Conservation (phyloP, 495 filamentous ascomycete genomes). For the Aspergillus indologenus region DNA sequence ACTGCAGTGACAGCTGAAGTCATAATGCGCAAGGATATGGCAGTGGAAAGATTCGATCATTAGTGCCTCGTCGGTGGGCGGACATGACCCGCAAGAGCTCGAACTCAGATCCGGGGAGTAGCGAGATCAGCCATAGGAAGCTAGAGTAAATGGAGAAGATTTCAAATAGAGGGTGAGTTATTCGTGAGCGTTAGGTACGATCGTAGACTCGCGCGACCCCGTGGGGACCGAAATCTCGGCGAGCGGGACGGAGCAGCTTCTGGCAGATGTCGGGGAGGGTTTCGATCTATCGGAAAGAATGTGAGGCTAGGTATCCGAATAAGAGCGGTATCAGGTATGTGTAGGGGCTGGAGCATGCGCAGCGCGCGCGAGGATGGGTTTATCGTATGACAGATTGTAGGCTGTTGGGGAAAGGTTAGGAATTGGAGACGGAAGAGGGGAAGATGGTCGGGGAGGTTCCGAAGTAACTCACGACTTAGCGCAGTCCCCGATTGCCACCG, state of each 20-base stretch:
- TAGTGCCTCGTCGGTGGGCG: conserved; percentile 4
- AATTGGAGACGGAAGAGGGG: conserved; percentile 10
- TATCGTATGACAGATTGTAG: conserved; percentile 2
- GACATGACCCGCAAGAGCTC: background rate
- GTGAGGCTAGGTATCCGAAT: conserved; percentile 1
- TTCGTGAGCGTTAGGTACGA: background rate
- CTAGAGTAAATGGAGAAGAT: background rate
- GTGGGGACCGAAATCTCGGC: conserved; percentile 6
- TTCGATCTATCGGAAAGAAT: background rate
- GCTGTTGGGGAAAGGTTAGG: conserved; percentile 6
- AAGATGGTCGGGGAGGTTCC: background rate
- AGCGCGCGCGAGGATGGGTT: background rate
- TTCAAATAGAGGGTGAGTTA: conserved; percentile 1
- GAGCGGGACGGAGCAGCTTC: background rate
- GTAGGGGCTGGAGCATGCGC: background rate
- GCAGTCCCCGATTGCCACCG: background rate
- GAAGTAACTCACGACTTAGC: background rate
- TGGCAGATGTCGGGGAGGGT: background rate
- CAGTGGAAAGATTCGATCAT: conserved; percentile 31
- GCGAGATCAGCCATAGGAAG: conserved; percentile 10
- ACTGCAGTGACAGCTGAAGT: conserved; percentile 27
- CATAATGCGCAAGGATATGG: conserved; percentile 29
- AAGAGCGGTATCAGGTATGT: background rate
- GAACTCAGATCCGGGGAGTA: background rate
- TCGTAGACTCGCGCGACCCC: conserved; percentile 1